These are phyloP conservation scores for Lanzia echinophila DNA, from an alignment of 2,329 filamentous ascomycete species.

Conservation along the genomic window DNA sequence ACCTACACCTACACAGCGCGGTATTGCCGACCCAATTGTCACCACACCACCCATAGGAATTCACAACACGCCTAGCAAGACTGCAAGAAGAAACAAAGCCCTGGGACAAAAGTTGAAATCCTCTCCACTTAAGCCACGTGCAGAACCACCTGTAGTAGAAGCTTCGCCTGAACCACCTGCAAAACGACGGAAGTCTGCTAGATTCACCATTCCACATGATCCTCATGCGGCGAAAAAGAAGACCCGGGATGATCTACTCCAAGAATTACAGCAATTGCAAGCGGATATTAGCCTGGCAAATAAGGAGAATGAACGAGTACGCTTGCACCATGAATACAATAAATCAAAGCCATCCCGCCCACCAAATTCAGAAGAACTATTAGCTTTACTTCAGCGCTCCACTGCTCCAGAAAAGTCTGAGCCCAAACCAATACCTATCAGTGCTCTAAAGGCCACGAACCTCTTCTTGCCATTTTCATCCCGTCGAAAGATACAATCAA, in stretches of 20 bases:
- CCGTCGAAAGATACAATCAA: constrained; percentile 19
- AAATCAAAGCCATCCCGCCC: constrained; percentile 35
- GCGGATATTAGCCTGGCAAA: constrained; percentile 51
- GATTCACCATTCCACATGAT: constrained; percentile 24
- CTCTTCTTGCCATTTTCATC: constrained; percentile 29
- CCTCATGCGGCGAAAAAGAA: constrained; percentile 42
- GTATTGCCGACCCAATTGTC: constrained; percentile 45
- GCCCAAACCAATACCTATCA: constrained; percentile 17
- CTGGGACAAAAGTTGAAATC: constrained; percentile 25
- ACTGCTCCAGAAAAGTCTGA: constrained; percentile 15
- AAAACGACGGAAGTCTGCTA: constrained; percentile 24
- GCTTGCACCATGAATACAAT: constrained; percentile 34
- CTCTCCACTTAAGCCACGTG: constrained; percentile 29
- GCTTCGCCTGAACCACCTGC: constrained; percentile 1
- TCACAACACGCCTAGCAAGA: constrained; percentile 50
- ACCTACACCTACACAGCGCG: constrained; percentile 45
- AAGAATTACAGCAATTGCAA: constrained; percentile 50
- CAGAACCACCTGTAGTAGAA: constrained; percentile 9
- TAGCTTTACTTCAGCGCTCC: constrained; percentile 23
- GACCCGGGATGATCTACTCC: constrained; percentile 45
- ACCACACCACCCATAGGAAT: constrained; percentile 53
- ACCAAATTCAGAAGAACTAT: constrained; percentile 34
- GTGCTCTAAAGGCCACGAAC: constrained; percentile 26
- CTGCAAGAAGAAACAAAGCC: constrained; percentile 36
- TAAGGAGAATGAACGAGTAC: constrained; percentile 51